These are phyloP conservation scores for Apophysomyces variabilis DNA, from an alignment of 371 early-diverging fungal species.

Conservation along the genomic window DNA sequence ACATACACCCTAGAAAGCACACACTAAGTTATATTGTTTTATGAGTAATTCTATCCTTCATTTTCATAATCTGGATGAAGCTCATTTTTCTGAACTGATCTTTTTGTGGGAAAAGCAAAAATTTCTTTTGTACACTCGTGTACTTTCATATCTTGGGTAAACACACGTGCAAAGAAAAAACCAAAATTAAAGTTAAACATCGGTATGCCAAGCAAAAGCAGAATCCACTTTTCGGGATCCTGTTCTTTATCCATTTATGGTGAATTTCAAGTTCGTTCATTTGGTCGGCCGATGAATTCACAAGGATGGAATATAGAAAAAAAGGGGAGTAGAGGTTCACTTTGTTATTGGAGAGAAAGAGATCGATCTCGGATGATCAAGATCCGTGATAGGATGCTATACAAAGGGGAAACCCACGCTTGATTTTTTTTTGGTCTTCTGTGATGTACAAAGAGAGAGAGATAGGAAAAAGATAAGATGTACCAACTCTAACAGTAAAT, in stretches of 20 bases:
- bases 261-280: not conserved
- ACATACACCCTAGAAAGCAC: too few relatives aligned
- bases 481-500: not conserved
- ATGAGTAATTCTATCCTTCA: too few relatives aligned
- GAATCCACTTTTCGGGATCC: not conserved
- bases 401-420: too few relatives aligned
- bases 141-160: not conserved
- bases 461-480: not conserved
- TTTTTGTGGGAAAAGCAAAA: too few relatives aligned
- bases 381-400: too few relatives aligned
- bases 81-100: too few relatives aligned
- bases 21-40: too few relatives aligned
- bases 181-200: not conserved
- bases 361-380: not conserved
- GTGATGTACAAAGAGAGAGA: not conserved
- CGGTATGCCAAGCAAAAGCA: not conserved
- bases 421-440: not conserved
- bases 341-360: not conserved
- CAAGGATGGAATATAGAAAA: not conserved
- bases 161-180: not conserved
- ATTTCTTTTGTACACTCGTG: constrained; percentile 9
- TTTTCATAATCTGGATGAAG: too few relatives aligned
- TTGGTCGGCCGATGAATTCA: not conserved
- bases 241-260: constrained; percentile 4
- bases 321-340: not conserved